These are phyloP conservation scores for Cercophora sp. DNA, from an alignment of 495 filamentous ascomycete genomes.

Conservation along the genomic window DNA sequence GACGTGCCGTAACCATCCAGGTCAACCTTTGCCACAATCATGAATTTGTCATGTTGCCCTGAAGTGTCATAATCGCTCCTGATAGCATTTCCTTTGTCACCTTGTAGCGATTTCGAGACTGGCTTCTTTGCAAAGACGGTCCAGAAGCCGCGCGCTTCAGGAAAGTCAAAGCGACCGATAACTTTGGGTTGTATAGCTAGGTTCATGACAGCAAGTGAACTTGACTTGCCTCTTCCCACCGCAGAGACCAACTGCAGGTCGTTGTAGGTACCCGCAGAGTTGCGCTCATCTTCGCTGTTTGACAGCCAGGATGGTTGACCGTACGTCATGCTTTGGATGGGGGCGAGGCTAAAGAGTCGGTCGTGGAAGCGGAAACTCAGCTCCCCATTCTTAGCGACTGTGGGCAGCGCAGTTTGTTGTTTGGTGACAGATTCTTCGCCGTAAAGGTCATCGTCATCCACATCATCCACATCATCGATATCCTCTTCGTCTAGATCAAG, in stretches of 20 bases:
- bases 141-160: constrained; percentile 60
- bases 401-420: constrained; percentile 25
- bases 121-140: constrained; percentile 58
- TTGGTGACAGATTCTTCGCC: constrained; percentile 57
- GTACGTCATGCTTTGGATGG: constrained; percentile 67
- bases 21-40: constrained; percentile 63
- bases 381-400: constrained; percentile 48
- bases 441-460: constrained; percentile 56
- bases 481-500: constrained; percentile 54
- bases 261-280: constrained; percentile 41
- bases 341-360: constrained; percentile 67
- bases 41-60: constrained; percentile 61
- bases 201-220: constrained; percentile 70
- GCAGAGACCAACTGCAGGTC: constrained; percentile 69
- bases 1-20: constrained; percentile 54
- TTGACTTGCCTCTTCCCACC: constrained; percentile 63
- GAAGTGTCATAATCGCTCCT: constrained; percentile 47
- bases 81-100: constrained; percentile 45
- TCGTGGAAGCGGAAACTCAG: constrained; percentile 77
- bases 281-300: constrained; percentile 41
- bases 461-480: constrained; percentile 45
- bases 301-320: constrained; percentile 46
- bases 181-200: constrained; percentile 65
- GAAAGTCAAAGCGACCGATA: constrained; percentile 58
- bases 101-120: constrained; percentile 48